Percentiles rank a stretch among this genome's conserved stretches.
Evolutionary conservation across 805 yeast species (phyloP).

Genomic region (Kurtzmaniella cleridarum): DNA sequence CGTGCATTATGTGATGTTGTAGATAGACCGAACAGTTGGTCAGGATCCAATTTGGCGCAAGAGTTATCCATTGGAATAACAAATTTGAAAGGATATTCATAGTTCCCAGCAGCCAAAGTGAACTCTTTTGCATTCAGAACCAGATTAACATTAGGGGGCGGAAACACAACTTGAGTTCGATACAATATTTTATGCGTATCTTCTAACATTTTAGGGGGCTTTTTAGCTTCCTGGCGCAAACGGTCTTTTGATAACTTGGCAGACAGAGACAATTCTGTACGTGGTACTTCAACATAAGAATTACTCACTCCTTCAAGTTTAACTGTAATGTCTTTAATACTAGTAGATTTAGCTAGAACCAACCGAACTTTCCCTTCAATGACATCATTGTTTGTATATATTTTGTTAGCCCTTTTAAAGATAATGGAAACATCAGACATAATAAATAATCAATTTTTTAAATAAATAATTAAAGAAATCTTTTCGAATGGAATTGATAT

Average conservation of each 20-base stretch:
- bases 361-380: slow-evolving; percentile 38
- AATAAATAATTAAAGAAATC: too few species aligned
- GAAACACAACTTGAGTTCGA: slow-evolving; percentile 46
- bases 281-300: slow-evolving; percentile 29
- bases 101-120: slow-evolving; percentile 46
- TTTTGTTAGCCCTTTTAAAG: slow-evolving; percentile 10
- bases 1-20: neutral
- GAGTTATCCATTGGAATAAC: slow-evolving; percentile 37
- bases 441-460: too few species aligned
- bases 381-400: slow-evolving; percentile 43
- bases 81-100: slow-evolving; percentile 45
- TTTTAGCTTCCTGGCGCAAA: slow-evolving; percentile 1
- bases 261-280: neutral
- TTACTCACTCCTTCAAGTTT: slow-evolving; percentile 46
- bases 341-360: slow-evolving; percentile 34
- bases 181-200: slow-evolving; percentile 46
- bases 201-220: slow-evolving; percentile 11
- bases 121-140: slow-evolving; percentile 40
- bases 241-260: slow-evolving; percentile 2
- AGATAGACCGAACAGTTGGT: neutral
- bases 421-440: slow-evolving; percentile 1
- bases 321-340: slow-evolving; percentile 44
- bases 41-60: slow-evolving; percentile 25
- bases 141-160: slow-evolving; percentile 43
- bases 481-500: too few species aligned